Percentiles rank a stretch among this genome's conserved stretches.
phyloP scores from a whole-genome alignment of 768 basidiomycete species.

The Suillus plorans region DNA sequence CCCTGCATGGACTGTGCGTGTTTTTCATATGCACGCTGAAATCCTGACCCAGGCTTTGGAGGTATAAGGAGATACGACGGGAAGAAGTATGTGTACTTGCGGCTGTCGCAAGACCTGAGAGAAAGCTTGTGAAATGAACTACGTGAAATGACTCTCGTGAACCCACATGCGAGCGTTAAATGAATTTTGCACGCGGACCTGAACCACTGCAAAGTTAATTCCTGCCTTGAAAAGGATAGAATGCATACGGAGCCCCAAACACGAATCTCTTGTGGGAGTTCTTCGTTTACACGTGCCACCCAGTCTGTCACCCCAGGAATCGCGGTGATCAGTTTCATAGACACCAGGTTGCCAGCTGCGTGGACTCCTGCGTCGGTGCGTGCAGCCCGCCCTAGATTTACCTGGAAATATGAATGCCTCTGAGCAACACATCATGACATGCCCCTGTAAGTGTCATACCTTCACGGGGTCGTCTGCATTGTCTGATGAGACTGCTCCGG shows the following conservation, averaged over 20 bases:
- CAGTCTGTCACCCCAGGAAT: conserved; percentile 74
- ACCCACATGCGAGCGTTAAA: conserved; percentile 76
- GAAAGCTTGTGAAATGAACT: neutral
- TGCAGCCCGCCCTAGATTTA: conserved; percentile 83
- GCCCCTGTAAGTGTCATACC: conserved; percentile 38
- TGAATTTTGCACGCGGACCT: conserved; percentile 75
- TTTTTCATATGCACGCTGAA: conserved; percentile 46
- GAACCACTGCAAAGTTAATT: conserved; percentile 3
- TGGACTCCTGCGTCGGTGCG: conserved; percentile 97
- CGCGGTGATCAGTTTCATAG: conserved; percentile 82
- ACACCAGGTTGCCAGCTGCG: conserved; percentile 92
- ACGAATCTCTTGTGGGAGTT: conserved; percentile 88
- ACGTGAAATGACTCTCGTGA: neutral
- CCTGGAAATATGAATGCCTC: conserved; percentile 42
- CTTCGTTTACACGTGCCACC: conserved; percentile 72
- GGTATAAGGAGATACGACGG: conserved; percentile 92
- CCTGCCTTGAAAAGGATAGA: neutral
- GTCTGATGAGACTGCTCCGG: conserved; percentile 92
- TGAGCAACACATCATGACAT: neutral
- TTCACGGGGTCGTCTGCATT: conserved; percentile 91
- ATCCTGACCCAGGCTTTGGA: conserved; percentile 73
- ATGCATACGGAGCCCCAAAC: conserved; percentile 80
- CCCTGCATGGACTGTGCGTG: conserved; percentile 28
- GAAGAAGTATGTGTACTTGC: conserved; percentile 97
- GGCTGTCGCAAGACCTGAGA: conserved; percentile 83